Percentiles rank a stretch among this genome's conserved stretches.
phyloP scores from a whole-genome alignment of 164 flowering plant genomes.

The Tetrastigma voinierianum region DNA sequence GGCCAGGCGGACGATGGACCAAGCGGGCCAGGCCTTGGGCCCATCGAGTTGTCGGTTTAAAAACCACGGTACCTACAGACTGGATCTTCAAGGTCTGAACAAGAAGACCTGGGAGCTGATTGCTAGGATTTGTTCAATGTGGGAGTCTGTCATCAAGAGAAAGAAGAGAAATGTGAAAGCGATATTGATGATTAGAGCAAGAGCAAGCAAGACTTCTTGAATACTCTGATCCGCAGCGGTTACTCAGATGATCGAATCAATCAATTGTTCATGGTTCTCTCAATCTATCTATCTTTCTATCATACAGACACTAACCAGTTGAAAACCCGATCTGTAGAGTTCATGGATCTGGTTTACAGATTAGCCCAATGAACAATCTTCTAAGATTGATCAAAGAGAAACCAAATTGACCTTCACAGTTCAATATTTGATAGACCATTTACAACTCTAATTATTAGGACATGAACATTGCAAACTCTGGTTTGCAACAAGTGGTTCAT shows the following conservation, averaged over 20 bases:
- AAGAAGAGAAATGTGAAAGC: constrained; percentile 18
- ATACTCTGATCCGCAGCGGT: constrained; percentile 18
- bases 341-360: background rate
- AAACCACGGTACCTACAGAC: no score
- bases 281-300: no score
- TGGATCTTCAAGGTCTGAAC: constrained; percentile 26
- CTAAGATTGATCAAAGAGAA: background rate
- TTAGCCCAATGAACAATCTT: background rate
- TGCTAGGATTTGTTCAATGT: constrained; percentile 9
- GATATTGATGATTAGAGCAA: background rate
- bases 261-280: constrained; percentile 28
- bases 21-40: no score
- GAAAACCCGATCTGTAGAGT: no score
- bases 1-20: no score
- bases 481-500: background rate
- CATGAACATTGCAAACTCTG: background rate
- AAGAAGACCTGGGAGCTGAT: constrained; percentile 15
- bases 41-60: no score
- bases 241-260: constrained; percentile 29
- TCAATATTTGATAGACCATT: background rate
- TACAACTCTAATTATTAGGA: background rate
- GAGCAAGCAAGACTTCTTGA: constrained; percentile 26
- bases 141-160: constrained; percentile 31
- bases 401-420: background rate
- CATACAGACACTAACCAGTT: no score